phyloP scores from a whole-genome alignment of 306 rosid genomes.

The Vigna nakashimae region DNA sequence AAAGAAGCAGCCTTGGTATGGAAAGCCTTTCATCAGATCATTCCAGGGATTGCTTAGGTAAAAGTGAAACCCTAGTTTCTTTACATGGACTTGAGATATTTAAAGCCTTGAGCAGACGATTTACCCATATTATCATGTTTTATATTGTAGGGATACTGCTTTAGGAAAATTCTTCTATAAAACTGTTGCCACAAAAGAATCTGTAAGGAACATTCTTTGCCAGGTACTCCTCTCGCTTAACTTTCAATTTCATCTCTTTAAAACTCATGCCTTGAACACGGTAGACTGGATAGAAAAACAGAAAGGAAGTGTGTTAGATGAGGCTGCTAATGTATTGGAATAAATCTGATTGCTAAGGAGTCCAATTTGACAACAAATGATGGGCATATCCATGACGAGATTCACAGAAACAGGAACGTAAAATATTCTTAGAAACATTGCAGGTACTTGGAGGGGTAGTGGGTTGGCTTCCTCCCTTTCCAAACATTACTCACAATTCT shows the following conservation, averaged over 20 bases:
- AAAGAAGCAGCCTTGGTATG: slow-evolving; percentile 97
- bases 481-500: not conserved
- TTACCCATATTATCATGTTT: slow-evolving; percentile 36
- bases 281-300: slow-evolving; percentile 12
- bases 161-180: slow-evolving; percentile 75
- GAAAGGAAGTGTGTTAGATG: slow-evolving; percentile 26
- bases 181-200: slow-evolving; percentile 74
- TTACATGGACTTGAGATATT: slow-evolving; percentile 37
- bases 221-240: slow-evolving; percentile 66
- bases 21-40: slow-evolving; percentile 76
- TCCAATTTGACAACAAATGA: not conserved
- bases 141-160: slow-evolving; percentile 75
- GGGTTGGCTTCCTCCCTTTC: not conserved
- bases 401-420: not conserved
- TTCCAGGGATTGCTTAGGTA: slow-evolving; percentile 92
- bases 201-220: slow-evolving; percentile 80
- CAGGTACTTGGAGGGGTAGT: not conserved
- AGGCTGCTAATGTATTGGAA: slow-evolving; percentile 26
- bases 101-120: slow-evolving; percentile 32
- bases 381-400: not conserved
- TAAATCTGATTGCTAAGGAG: not conserved
- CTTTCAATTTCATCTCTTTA: not conserved
- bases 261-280: slow-evolving; percentile 15
- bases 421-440: slow-evolving; percentile 10
- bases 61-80: slow-evolving; percentile 25